phyloP scores from a whole-genome alignment of 1,139 yeast species.

The Scheffersomyces stambukii region DNA sequence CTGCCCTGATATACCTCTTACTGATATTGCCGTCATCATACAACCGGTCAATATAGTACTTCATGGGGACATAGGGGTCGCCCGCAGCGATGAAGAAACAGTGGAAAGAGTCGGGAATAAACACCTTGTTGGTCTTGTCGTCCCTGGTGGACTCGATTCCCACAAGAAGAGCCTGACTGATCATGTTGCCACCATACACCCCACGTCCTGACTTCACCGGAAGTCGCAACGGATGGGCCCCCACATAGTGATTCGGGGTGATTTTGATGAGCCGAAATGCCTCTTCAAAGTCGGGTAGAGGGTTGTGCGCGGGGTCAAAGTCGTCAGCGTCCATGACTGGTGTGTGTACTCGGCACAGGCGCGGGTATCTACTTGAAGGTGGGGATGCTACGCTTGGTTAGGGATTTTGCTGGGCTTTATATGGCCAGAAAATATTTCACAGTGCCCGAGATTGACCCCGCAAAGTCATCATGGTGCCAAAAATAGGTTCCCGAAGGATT shows the following conservation, averaged over 20 bases:
- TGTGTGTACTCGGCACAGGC: too few relatives aligned
- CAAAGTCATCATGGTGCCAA: too few relatives aligned
- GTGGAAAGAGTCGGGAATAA: constrained; percentile 37
- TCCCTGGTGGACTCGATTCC: constrained; percentile 43
- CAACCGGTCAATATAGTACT: constrained; percentile 54
- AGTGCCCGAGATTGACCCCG: too few relatives aligned
- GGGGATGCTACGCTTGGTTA: too few relatives aligned
- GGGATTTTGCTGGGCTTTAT: too few relatives aligned
- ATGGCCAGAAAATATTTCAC: too few relatives aligned
- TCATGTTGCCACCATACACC: constrained; percentile 75
- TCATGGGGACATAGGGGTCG: constrained; percentile 41
- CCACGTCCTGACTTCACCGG: constrained; percentile 59
- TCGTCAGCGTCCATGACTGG: not conserved
- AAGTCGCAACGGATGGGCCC: constrained; percentile 34
- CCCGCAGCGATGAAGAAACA: constrained; percentile 47
- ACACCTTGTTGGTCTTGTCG: constrained; percentile 13
- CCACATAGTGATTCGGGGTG: constrained; percentile 27
- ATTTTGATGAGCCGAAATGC: constrained; percentile 32
- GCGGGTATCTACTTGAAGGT: too few relatives aligned
- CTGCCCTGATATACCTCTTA: constrained; percentile 23
- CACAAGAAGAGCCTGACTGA: constrained; percentile 69
- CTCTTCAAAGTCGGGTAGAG: constrained; percentile 31
- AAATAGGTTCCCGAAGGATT: too few relatives aligned
- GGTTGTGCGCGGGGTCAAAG: constrained; percentile 8
- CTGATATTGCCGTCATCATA: constrained; percentile 30